Conservation (phyloP, 768 basidiomycete species). For the Psilocybe cubensis region DNA sequence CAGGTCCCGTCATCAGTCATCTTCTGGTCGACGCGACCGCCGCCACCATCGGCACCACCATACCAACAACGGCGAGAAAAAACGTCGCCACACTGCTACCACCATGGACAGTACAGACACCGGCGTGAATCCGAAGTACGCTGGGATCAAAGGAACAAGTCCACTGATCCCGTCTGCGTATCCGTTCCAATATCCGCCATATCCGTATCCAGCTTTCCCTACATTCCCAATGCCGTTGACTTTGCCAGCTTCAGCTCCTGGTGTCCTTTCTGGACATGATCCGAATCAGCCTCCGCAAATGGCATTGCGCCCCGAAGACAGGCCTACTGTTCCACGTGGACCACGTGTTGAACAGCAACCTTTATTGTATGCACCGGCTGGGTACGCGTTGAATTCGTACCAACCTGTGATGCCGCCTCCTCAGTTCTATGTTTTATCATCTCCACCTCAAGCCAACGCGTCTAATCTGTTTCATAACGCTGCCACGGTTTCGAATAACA, state of each 20-base stretch:
- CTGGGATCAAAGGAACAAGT: constrained; percentile 9
- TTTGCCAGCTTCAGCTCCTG: constrained; percentile 2
- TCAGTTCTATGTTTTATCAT: constrained; percentile 11
- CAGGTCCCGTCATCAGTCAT: constrained; percentile 27
- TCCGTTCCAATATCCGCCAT: constrained; percentile 27
- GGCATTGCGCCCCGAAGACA: neutral
- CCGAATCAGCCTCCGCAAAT: constrained; percentile 21
- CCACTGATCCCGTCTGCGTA: constrained; percentile 33
- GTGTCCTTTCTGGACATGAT: constrained; percentile 18
- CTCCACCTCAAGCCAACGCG: neutral
- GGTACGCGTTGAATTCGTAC: constrained; percentile 30
- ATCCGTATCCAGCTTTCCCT: constrained; percentile 32
- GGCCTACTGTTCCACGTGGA: constrained; percentile 1
- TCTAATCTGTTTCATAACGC: neutral
- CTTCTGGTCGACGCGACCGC: constrained; percentile 25
- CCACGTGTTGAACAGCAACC: constrained; percentile 6
- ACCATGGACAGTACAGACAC: constrained; percentile 17
- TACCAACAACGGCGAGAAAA: constrained; percentile 10
- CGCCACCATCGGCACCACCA: constrained; percentile 15
- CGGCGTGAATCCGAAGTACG: neutral
- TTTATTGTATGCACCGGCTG: constrained; percentile 27
- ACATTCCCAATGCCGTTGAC: constrained; percentile 24
- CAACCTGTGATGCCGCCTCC: constrained; percentile 32
- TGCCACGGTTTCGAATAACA: neutral
- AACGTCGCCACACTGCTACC: constrained; percentile 16